Percentiles rank a stretch among this genome's conserved stretches.
Evolutionary conservation across 331 rosid genomes (phyloP).

Genomic region (Pyracantha coccinea): DNA sequence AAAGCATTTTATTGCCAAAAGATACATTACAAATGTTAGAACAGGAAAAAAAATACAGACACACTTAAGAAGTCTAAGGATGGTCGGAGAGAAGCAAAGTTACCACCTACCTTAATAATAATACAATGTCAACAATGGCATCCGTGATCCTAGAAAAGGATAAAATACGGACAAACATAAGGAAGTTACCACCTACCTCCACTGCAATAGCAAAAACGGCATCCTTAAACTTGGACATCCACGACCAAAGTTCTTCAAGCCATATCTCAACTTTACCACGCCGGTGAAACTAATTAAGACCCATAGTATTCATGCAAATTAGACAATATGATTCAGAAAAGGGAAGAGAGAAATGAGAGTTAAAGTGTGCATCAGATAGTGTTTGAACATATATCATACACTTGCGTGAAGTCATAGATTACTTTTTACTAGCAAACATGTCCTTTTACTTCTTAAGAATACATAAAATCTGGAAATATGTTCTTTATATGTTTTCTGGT

Average conservation of each 20-base stretch:
- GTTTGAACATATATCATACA: background rate
- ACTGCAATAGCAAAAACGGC: constrained; percentile 60
- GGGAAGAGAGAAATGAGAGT: background rate
- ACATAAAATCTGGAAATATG: background rate
- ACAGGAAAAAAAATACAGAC: background rate
- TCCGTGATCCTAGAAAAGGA: background rate
- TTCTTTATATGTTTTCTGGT: background rate
- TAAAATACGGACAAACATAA: background rate
- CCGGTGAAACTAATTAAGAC: constrained; percentile 53
- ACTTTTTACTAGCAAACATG: background rate
- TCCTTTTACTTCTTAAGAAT: background rate
- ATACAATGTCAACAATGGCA: background rate
- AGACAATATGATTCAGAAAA: constrained; percentile 5
- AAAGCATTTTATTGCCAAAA: too few species aligned
- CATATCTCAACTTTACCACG: constrained; percentile 88
- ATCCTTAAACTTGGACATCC: constrained; percentile 89
- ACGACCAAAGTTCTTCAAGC: constrained; percentile 94
- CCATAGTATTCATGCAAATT: constrained; percentile 10
- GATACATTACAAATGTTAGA: too few species aligned
- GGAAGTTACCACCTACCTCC: constrained; percentile 48
- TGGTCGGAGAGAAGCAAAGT: too few species aligned
- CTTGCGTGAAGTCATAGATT: background rate
- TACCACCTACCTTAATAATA: too few species aligned
- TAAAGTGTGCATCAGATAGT: background rate
- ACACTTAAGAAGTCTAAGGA: too few species aligned